Conservation (phyloP, 805 yeast genomes). For the Tetrapisispora nanseiensis region DNA sequence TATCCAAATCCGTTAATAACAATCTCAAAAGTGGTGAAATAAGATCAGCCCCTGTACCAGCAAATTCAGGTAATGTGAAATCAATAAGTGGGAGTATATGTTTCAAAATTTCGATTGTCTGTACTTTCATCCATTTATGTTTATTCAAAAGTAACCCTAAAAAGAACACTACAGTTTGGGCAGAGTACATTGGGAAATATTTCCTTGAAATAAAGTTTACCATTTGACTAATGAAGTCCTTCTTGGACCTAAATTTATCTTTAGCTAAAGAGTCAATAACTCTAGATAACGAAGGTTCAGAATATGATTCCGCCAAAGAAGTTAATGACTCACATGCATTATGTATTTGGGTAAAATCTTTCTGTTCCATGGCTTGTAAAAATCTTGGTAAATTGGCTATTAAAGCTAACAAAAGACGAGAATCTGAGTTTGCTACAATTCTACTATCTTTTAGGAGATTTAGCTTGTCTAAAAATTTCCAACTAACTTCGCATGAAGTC, state of each 20-base stretch:
- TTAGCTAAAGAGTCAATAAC: constrained; percentile 69
- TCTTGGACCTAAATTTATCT: constrained; percentile 76
- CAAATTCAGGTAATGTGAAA: constrained; percentile 64
- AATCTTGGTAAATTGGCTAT: constrained; percentile 78
- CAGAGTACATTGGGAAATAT: constrained; percentile 67
- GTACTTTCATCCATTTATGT: constrained; percentile 67
- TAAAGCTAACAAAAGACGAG: constrained; percentile 60
- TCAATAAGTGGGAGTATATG: constrained; percentile 70
- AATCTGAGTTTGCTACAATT: constrained; percentile 62
- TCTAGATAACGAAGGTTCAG: constrained; percentile 52
- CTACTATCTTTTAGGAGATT: constrained; percentile 60
- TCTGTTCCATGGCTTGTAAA: constrained; percentile 63
- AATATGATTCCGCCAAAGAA: constrained; percentile 48
- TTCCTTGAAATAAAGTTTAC: constrained; percentile 55
- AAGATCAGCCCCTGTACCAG: constrained; percentile 89
- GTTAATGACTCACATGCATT: constrained; percentile 49
- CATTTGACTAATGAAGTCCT: constrained; percentile 78
- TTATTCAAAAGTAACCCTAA: constrained; percentile 73
- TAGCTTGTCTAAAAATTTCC: constrained; percentile 63
- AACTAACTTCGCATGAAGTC: constrained; percentile 66
- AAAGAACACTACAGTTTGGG: constrained; percentile 63
- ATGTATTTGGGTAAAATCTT: constrained; percentile 41
- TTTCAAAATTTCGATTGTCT: constrained; percentile 67
- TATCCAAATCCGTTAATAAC: constrained; percentile 74
- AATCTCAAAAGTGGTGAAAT: constrained; percentile 82